Base-by-base conservation (phyloP, 1,139 yeast species). In the Hyphopichia khmerensis region DNA sequence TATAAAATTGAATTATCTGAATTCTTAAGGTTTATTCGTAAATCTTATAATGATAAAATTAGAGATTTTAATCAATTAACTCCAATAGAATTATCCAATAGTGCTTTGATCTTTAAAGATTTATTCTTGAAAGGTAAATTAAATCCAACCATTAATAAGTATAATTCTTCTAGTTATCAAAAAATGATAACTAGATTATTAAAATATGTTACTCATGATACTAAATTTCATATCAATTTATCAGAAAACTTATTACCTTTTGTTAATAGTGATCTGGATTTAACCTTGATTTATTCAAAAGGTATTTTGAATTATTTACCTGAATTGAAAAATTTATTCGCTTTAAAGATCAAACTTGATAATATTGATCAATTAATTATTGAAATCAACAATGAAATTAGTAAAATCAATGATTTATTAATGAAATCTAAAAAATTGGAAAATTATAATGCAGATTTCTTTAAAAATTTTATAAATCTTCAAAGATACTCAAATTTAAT, bases 51-150 rank as follows among this genome's bases (percentile, higher is more conserved):
- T 35, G 36, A 52, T 33, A 59, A 62, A 40, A 51, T 64, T 40
- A 46, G 41, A 4, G 44, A 43, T 8, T 61, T 65, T 39, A 48
- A 46, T 17, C 64, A 66, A 41, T 56, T 67, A 43, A 62, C 67
- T 7, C 41, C 62, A 8, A 44, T 56, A 9, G 72, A 67, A 45
- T 43, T 64, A 6, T 50, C 59, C 43, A 67, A 62, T 47, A 53
- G 59, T 9, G 47, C 65, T 31, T 63, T 60, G 46, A 55, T 62
- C 23, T 67, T 64, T 51, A 62, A 59, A 43, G 60, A 62, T 36
- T 49, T 48, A 42, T 59, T 60, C 42, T 40, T 43, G 36, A 57
- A 59, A 40, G 54, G 53, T 31, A 56, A 59, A 39, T 43, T 64
- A 21, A 49, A 48, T 5, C 32, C 29, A 14, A 44, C 46, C 4